phyloP scores from a whole-genome alignment of 768 basidiomycete species.

The Lactarius sanguifluus region DNA sequence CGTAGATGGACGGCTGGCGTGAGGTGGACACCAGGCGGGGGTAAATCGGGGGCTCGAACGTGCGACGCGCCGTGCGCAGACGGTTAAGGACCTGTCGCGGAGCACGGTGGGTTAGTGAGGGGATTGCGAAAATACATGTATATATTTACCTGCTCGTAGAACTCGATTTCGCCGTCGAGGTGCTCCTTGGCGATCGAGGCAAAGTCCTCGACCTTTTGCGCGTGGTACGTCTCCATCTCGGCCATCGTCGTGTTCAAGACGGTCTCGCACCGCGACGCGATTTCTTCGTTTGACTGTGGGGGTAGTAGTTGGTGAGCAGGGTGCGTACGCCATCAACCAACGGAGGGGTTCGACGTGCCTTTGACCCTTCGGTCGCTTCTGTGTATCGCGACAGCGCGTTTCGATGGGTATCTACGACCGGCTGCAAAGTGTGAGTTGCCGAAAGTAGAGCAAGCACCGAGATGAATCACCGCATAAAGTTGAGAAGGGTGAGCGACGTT shows the following conservation, averaged over 20 bases:
- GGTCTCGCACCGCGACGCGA: slow-evolving; percentile 78
- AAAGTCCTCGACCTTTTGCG: slow-evolving; percentile 73
- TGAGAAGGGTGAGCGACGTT: slow-evolving; percentile 72
- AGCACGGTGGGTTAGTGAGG: too few relatives aligned
- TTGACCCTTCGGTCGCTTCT: slow-evolving; percentile 46
- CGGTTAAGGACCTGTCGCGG: slow-evolving; percentile 52
- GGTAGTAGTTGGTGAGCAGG: slow-evolving; percentile 7
- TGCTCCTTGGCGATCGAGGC: slow-evolving; percentile 57
- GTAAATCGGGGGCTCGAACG: slow-evolving; percentile 52
- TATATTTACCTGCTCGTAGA: slow-evolving; percentile 74
- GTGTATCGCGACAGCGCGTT: slow-evolving; percentile 66
- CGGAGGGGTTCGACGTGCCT: slow-evolving; percentile 33
- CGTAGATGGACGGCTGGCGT: slow-evolving; percentile 70
- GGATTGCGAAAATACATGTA: background rate
- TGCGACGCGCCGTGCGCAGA: slow-evolving; percentile 54
- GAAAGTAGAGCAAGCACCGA: background rate
- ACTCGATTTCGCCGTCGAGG: slow-evolving; percentile 74
- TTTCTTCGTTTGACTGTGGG: slow-evolving; percentile 60
- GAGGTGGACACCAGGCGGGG: slow-evolving; percentile 49
- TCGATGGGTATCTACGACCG: slow-evolving; percentile 71
- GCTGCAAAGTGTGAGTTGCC: slow-evolving; percentile 40
- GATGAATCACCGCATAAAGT: slow-evolving; percentile 57
- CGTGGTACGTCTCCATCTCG: slow-evolving; percentile 79
- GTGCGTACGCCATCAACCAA: background rate
- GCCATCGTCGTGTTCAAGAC: slow-evolving; percentile 87